Percentiles rank a stretch among this genome's conserved stretches.
Evolutionary conservation across 305 asterid genomes (phyloP).

Genomic region (Ajuga reptans): DNA sequence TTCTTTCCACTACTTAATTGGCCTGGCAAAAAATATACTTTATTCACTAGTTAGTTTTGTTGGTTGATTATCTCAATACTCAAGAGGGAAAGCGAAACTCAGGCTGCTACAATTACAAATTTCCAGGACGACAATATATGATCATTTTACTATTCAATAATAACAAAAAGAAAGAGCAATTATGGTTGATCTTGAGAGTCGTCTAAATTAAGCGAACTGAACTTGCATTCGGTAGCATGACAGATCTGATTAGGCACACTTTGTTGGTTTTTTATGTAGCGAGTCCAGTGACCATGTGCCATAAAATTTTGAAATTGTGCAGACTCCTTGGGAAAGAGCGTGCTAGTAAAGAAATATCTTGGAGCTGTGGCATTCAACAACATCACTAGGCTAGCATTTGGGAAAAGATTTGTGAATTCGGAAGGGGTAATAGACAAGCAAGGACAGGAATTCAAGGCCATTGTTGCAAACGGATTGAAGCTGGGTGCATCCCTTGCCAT

Average conservation of each 20-base stretch:
- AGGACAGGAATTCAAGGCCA: constrained; percentile 58
- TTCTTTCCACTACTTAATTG: neutral
- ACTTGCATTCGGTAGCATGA: neutral
- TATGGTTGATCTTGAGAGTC: neutral
- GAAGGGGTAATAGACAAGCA: constrained; percentile 50
- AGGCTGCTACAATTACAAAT: neutral
- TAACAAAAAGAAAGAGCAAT: neutral
- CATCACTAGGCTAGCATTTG: constrained; percentile 63
- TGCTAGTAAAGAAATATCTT: constrained; percentile 46
- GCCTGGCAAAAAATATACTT: neutral
- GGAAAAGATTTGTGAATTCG: constrained; percentile 46
- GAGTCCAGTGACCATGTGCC: neutral
- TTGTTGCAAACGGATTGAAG: constrained; percentile 49
- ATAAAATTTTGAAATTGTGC: constrained; percentile 12
- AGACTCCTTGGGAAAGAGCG: constrained; percentile 40
- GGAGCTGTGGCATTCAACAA: constrained; percentile 67
- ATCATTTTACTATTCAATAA: neutral
- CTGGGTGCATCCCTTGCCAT: constrained; percentile 61
- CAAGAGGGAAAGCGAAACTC: neutral
- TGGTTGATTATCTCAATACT: neutral
- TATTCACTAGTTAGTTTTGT: neutral
- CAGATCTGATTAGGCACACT: neutral
- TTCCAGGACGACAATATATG: neutral
- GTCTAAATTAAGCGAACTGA: neutral
- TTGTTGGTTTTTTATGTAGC: constrained; percentile 2